A percentile compares a stretch with the other conserved stretches of the same genome.
Evolutionary conservation across 306 rosid species (phyloP).

Genomic region (Cucurbita maxima): DNA sequence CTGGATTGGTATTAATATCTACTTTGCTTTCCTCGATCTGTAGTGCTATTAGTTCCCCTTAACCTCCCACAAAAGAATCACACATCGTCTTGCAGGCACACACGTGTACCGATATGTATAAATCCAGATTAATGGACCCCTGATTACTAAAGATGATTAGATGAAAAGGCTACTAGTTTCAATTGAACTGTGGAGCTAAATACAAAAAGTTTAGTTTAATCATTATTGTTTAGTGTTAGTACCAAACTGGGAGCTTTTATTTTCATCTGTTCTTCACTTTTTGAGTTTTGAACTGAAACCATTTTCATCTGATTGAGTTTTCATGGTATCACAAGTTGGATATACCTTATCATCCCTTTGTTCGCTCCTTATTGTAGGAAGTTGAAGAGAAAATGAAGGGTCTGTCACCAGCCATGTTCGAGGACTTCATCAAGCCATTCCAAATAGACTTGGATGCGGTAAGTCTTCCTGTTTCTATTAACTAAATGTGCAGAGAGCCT

Average conservation of each 20-base stretch:
- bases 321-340: not conserved
- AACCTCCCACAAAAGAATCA: not conserved
- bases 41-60: not conserved
- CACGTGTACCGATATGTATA: not conserved
- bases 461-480: slow-evolving; percentile 9
- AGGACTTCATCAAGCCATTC: slow-evolving; percentile 72
- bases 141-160: not conserved
- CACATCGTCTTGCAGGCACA: not conserved
- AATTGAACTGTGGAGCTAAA: not conserved
- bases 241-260: not conserved
- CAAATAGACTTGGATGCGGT: slow-evolving; percentile 70
- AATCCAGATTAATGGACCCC: not conserved
- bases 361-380: slow-evolving; percentile 32
- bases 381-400: slow-evolving; percentile 65
- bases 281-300: not conserved
- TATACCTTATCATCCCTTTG: not conserved
- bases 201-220: not conserved
- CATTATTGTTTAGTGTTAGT: not conserved
- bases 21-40: not conserved
- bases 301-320: not conserved
- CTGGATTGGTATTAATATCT: slow-evolving; percentile 55
- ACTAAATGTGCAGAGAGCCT: not conserved
- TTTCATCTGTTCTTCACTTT: not conserved
- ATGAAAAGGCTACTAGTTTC: not conserved
- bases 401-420: slow-evolving; percentile 70